These are phyloP conservation scores for Graphilbum sp. DNA, from an alignment of 2,329 filamentous ascomycete species.

Conservation along the genomic window DNA sequence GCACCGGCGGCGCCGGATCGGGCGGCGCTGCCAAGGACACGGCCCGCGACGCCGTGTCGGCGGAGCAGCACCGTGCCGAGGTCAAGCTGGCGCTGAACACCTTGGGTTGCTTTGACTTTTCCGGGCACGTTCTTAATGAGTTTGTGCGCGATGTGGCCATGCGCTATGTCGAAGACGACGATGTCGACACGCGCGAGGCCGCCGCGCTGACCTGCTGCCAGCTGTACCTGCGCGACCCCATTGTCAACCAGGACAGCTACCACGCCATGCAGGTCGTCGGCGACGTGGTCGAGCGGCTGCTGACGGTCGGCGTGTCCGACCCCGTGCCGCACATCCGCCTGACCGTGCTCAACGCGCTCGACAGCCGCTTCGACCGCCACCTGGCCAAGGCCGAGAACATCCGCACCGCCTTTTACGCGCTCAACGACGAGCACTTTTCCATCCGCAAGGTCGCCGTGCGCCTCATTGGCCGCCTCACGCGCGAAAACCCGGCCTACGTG, in stretches of 20 bases:
- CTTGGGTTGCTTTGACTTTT: slow-evolving; percentile 94
- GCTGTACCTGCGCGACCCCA: slow-evolving; percentile 89
- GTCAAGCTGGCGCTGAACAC: slow-evolving; percentile 90
- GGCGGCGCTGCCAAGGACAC: slow-evolving; percentile 41
- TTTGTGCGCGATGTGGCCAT: slow-evolving; percentile 97
- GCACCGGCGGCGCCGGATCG: neutral
- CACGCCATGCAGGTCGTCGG: slow-evolving; percentile 95
- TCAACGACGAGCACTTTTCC: slow-evolving; percentile 87
- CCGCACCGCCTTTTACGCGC: slow-evolving; percentile 79
- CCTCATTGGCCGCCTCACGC: slow-evolving; percentile 85
- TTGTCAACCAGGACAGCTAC: slow-evolving; percentile 93
- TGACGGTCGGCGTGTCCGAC: slow-evolving; percentile 90
- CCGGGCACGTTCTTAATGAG: slow-evolving; percentile 83
- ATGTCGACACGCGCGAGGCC: slow-evolving; percentile 81
- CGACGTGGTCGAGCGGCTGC: slow-evolving; percentile 90
- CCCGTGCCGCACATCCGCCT: slow-evolving; percentile 74
- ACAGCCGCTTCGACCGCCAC: slow-evolving; percentile 87
- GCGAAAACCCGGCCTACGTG: slow-evolving; percentile 89
- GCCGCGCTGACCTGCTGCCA: slow-evolving; percentile 95
- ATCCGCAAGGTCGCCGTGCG: slow-evolving; percentile 91
- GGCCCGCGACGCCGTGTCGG: slow-evolving; percentile 65
- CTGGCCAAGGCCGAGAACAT: slow-evolving; percentile 97
- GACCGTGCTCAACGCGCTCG: slow-evolving; percentile 77
- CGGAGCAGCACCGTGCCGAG: slow-evolving; percentile 67
- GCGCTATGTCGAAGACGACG: slow-evolving; percentile 94